Evolutionary conservation across 306 rosid genomes (phyloP).

Genomic region (Malus fusca): DNA sequence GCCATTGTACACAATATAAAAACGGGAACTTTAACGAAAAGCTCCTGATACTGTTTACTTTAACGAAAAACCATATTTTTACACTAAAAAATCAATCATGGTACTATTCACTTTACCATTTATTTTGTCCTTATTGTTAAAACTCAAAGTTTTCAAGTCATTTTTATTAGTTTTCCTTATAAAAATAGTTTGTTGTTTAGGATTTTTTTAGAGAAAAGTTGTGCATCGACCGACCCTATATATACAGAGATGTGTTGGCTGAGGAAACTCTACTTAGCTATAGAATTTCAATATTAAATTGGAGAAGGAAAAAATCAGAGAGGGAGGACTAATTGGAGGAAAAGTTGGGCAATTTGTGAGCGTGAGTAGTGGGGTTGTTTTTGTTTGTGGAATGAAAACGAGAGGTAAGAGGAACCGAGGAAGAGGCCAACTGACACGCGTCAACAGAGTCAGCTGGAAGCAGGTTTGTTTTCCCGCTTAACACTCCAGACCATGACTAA

Average conservation of each 20-base stretch:
- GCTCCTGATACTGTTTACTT: accelerated
- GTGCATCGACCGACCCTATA: background rate
- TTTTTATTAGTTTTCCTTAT: too few relatives aligned
- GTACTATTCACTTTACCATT: too few relatives aligned
- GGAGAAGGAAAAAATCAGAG: background rate
- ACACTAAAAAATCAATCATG: too few relatives aligned
- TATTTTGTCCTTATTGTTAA: too few relatives aligned
- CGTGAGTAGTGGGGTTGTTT: background rate
- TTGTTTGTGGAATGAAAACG: background rate
- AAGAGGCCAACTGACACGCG: background rate
- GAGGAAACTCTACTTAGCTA: background rate
- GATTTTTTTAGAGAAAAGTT: background rate
- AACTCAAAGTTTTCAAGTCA: too few relatives aligned
- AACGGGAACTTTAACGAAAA: too few relatives aligned
- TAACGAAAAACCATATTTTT: too few relatives aligned
- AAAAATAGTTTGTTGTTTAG: background rate
- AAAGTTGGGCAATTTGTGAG: background rate
- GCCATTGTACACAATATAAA: too few relatives aligned
- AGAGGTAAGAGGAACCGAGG: background rate
- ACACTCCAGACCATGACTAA: background rate
- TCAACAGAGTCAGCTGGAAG: background rate
- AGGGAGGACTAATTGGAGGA: background rate
- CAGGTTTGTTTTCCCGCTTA: background rate
- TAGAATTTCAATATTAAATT: too few relatives aligned
- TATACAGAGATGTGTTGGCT: background rate